phyloP scores from a whole-genome alignment of 1,284 basidiomycete species.

The Boletus sp. region DNA sequence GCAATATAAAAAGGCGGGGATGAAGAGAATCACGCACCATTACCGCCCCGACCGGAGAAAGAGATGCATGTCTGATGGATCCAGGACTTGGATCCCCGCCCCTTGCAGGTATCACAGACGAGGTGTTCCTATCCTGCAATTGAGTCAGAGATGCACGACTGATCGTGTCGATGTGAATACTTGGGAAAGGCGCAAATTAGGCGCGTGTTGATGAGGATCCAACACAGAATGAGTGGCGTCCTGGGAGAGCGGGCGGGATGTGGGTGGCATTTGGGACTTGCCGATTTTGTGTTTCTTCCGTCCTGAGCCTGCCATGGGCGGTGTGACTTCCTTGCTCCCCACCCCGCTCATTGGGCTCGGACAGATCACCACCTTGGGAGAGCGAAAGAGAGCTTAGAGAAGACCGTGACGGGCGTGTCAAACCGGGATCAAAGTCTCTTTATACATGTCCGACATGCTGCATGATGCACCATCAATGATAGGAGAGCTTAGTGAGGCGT shows the following conservation, averaged over 20 bases:
- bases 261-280: constrained; percentile 8
- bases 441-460: constrained; percentile 25
- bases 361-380: background rate
- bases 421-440: constrained; percentile 11
- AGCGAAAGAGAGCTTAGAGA: background rate
- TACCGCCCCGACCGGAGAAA: constrained; percentile 5
- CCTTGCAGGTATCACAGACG: constrained; percentile 10
- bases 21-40: constrained; percentile 14
- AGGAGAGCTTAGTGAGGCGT: constrained; percentile 15
- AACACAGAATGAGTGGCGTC: constrained; percentile 3
- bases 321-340: background rate
- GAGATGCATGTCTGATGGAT: constrained; percentile 9
- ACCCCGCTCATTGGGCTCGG: constrained; percentile 12
- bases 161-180: constrained; percentile 13
- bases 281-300: constrained; percentile 18
- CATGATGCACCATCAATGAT: constrained; percentile 6
- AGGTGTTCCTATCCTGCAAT: constrained; percentile 12
- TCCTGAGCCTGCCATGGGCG: background rate
- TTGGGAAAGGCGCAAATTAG: constrained; percentile 8
- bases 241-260: constrained; percentile 6
- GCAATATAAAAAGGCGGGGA: constrained; percentile 9
- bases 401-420: constrained; percentile 1
- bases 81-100: constrained; percentile 4
- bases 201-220: constrained; percentile 19
- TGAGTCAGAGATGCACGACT: constrained; percentile 14